A percentile compares a stretch with the other conserved stretches of the same genome.
phyloP scores from a whole-genome alignment of 169 alveolate species.

The Eimeria falciformis region DNA sequence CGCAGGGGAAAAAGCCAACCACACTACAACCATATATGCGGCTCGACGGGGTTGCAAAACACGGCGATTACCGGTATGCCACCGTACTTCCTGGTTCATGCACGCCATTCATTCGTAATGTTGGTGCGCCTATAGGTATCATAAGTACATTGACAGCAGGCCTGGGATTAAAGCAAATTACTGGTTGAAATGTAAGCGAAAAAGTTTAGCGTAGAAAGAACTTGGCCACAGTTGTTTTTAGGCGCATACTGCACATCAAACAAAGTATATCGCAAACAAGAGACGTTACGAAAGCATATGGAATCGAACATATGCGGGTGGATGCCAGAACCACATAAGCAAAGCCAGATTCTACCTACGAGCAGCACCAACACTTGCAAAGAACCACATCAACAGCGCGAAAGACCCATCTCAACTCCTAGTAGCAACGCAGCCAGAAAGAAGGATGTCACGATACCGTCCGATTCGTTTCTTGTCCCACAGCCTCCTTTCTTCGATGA shows the following conservation, averaged over 20 bases:
- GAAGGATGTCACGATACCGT: too few species aligned
- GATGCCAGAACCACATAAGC: neutral
- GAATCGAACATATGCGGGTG: neutral
- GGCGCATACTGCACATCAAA: conserved; percentile 36
- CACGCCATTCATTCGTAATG: neutral
- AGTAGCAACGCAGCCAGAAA: too few species aligned
- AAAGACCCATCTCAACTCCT: too few species aligned
- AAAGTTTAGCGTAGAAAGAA: neutral
- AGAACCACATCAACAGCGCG: too few species aligned
- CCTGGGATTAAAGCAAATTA: neutral
- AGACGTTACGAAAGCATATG: conserved; percentile 11
- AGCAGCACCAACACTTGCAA: too few species aligned
- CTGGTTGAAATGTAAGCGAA: conserved; percentile 24
- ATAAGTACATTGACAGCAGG: neutral
- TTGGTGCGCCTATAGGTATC: conserved; percentile 14
- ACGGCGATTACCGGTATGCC: neutral
- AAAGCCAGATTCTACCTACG: too few species aligned
- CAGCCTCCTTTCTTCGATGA: too few species aligned
- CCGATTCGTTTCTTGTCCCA: too few species aligned
- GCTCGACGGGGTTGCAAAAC: neutral
- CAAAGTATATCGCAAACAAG: conserved; percentile 11
- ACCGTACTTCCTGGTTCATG: neutral
- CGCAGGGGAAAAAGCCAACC: neutral
- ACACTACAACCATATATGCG: conserved; percentile 44
- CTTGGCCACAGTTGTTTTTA: neutral